phyloP scores from a whole-genome alignment of 805 yeast species.

The Metschnikowia drakensbergensis region DNA sequence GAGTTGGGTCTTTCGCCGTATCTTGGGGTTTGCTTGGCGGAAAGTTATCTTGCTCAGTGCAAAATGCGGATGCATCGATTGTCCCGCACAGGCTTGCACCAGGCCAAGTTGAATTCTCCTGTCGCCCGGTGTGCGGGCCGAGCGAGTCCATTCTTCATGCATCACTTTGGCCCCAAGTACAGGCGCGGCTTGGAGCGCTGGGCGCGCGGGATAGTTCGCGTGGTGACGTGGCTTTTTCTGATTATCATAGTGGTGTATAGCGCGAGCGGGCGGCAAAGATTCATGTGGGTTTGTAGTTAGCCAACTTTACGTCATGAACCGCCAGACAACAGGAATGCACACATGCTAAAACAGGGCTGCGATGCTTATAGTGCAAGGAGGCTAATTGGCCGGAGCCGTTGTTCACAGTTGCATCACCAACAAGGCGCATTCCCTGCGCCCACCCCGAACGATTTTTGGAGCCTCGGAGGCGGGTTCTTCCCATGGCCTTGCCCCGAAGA shows the following conservation, averaged over 20 bases:
- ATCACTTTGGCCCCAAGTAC: background rate
- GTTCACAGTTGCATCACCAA: background rate
- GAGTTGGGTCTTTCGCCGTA: no score
- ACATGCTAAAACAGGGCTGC: background rate
- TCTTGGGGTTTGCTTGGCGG: no score
- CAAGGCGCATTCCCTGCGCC: background rate
- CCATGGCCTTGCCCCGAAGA: no score
- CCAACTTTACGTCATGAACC: background rate
- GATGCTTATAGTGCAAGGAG: background rate
- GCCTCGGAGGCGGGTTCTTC: no score
- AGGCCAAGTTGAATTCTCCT: background rate
- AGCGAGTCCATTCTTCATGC: background rate
- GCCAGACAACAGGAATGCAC: background rate
- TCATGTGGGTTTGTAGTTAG: background rate
- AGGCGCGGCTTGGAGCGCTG: background rate
- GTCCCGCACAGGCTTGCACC: background rate
- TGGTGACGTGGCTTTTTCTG: background rate
- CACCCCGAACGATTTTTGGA: no score
- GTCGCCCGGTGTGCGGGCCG: background rate
- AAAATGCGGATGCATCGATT: background rate
- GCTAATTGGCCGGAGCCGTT: background rate
- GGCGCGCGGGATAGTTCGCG: constrained; percentile 1
- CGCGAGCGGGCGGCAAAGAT: background rate
- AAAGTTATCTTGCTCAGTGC: background rate
- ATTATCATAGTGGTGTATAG: background rate